phyloP scores from a whole-genome alignment of 495 filamentous ascomycete genomes.

The Xylaria intraflava region DNA sequence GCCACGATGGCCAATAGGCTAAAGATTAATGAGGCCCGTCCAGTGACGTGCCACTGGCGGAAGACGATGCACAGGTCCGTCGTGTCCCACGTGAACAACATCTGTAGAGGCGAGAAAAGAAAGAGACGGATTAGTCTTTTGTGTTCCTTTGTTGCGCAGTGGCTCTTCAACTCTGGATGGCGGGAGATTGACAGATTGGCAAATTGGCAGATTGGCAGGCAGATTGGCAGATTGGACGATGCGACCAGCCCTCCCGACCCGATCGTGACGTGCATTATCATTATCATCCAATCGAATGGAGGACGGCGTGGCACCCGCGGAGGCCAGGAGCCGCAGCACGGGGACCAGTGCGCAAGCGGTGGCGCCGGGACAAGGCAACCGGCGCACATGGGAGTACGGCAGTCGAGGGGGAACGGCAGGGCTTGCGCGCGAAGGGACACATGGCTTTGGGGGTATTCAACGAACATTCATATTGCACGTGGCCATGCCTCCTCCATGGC shows the following conservation, averaged over 20 bases:
- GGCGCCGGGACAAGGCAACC: background rate
- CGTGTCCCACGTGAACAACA: constrained; percentile 96
- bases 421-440: background rate
- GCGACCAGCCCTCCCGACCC: background rate
- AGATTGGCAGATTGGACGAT: background rate
- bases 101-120: constrained; percentile 45
- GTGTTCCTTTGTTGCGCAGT: background rate
- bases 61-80: constrained; percentile 93
- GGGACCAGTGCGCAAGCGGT: background rate
- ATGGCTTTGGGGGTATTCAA: constrained; percentile 3
- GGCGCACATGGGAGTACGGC: background rate
- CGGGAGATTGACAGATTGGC: too few species aligned
- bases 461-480: constrained; percentile 80
- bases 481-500: constrained; percentile 15
- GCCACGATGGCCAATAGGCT: constrained; percentile 77
- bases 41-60: constrained; percentile 76
- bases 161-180: background rate
- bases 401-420: background rate
- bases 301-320: too few species aligned
- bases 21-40: constrained; percentile 62
- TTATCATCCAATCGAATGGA: background rate
- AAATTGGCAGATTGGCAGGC: too few species aligned
- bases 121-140: background rate
- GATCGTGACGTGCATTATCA: constrained; percentile 3
- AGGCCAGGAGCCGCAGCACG: background rate